phyloP scores from a whole-genome alignment of 352 stramenopile genomes.

The Phytopythium sindhum region DNA sequence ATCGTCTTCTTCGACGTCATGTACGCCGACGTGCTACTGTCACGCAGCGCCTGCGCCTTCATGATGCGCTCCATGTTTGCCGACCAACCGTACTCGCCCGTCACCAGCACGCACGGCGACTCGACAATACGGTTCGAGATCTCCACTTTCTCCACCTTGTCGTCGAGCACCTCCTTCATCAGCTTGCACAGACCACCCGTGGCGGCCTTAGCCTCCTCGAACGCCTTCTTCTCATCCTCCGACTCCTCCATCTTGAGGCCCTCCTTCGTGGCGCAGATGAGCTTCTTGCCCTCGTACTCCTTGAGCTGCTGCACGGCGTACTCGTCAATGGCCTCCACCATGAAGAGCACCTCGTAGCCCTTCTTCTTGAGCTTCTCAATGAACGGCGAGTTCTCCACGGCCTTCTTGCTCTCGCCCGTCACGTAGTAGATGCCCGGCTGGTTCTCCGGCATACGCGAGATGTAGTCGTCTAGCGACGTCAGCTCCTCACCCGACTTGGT shows the following conservation, averaged over 20 bases:
- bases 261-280: constrained; percentile 97
- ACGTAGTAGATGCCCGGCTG: constrained; percentile 99
- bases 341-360: constrained; percentile 97
- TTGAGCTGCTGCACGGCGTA: constrained; percentile 95
- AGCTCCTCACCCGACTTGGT: constrained; percentile 91
- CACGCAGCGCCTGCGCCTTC: constrained; percentile 99
- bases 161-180: constrained; percentile 99
- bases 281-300: constrained; percentile 94
- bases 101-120: constrained; percentile 98
- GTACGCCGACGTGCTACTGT: constrained; percentile 96
- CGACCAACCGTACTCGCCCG: constrained; percentile 99
- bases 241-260: constrained; percentile 98
- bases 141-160: constrained; percentile 99
- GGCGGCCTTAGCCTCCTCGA: constrained; percentile 98
- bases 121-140: constrained; percentile 99
- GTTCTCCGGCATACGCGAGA: constrained; percentile 98
- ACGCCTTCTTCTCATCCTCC: constrained; percentile 97
- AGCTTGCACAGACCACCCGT: constrained; percentile 98
- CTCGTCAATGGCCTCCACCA: constrained; percentile 98
- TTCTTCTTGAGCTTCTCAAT: constrained; percentile 96
- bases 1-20: constrained; percentile 99
- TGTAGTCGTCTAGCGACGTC: constrained; percentile 95
- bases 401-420: constrained; percentile 91
- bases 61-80: constrained; percentile 99
- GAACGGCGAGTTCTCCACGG: constrained; percentile 94